A percentile compares a stretch with the other conserved stretches of the same genome.
phyloP scores from a whole-genome alignment of 805 yeast species.

The Yamadazyma tumulicola region DNA sequence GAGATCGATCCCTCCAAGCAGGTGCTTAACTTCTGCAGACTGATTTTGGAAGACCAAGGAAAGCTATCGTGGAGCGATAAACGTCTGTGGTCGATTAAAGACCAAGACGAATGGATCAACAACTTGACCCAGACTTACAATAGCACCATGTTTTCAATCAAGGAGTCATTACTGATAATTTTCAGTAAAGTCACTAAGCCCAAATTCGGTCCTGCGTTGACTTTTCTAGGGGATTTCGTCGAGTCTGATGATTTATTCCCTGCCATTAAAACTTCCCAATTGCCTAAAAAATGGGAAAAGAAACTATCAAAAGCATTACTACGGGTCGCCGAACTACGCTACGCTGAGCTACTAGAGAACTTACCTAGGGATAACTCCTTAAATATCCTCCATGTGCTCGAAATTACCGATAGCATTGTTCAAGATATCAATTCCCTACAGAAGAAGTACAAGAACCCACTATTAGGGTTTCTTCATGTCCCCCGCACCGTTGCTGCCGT shows the following conservation, averaged over 20 bases:
- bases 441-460: slow-evolving; percentile 55
- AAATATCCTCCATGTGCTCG: slow-evolving; percentile 51
- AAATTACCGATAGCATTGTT: slow-evolving; percentile 53
- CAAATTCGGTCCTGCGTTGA: slow-evolving; percentile 51
- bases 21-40: slow-evolving; percentile 27
- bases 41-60: slow-evolving; percentile 28
- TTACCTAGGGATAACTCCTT: slow-evolving; percentile 60
- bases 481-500: slow-evolving; percentile 47
- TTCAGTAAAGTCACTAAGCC: slow-evolving; percentile 47
- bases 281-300: slow-evolving; percentile 46
- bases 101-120: slow-evolving; percentile 49
- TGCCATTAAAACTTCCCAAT: slow-evolving; percentile 29
- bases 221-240: slow-evolving; percentile 47
- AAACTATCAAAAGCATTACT: slow-evolving; percentile 32
- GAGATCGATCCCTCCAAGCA: slow-evolving; percentile 22
- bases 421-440: slow-evolving; percentile 49
- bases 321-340: slow-evolving; percentile 34
- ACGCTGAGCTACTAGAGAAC: slow-evolving; percentile 35
- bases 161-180: slow-evolving; percentile 38
- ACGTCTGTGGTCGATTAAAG: slow-evolving; percentile 33
- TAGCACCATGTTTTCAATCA: slow-evolving; percentile 44
- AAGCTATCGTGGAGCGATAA: slow-evolving; percentile 29
- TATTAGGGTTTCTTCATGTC: slow-evolving; percentile 57
- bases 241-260: slow-evolving; percentile 45
- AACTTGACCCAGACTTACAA: slow-evolving; percentile 45